A percentile compares a stretch with the other conserved stretches of the same genome.
Evolutionary conservation across 192 early-diverging fungal genomes (phyloP).

Genomic region (Coemansia brasiliensis): DNA sequence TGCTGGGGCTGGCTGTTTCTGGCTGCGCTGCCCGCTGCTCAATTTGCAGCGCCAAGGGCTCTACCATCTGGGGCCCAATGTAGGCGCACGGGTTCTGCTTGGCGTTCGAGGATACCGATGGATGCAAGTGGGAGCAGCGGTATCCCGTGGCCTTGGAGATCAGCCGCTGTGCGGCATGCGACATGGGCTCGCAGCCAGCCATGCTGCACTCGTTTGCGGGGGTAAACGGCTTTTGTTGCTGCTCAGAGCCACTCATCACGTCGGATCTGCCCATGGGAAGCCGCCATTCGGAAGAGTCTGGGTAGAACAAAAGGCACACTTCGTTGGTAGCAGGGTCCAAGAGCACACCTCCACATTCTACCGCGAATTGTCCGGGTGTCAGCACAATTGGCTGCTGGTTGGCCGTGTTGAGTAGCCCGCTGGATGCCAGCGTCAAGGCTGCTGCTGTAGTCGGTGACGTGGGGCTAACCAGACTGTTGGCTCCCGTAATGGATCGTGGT

Average conservation of each 20-base stretch:
- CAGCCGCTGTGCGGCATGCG: constrained; percentile 41
- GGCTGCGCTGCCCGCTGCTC: constrained; percentile 25
- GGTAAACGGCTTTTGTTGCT: too few species aligned
- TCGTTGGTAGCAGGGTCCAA: constrained; percentile 47
- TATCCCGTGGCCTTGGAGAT: constrained; percentile 46
- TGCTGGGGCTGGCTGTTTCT: constrained; percentile 1
- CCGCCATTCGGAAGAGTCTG: constrained; percentile 52
- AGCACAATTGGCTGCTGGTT: constrained; percentile 16
- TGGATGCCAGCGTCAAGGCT: neutral
- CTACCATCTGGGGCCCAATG: constrained; percentile 47
- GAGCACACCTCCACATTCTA: constrained; percentile 48
- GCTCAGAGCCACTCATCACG: constrained; percentile 15
- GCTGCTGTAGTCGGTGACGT: neutral
- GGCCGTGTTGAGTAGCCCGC: neutral
- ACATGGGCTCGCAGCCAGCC: constrained; percentile 42
- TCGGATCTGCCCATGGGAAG: constrained; percentile 44
- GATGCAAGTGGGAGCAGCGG: constrained; percentile 48
- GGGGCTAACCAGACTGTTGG: constrained; percentile 2
- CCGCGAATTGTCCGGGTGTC: constrained; percentile 39
- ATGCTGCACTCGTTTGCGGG: constrained; percentile 30
- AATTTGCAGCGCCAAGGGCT: constrained; percentile 47
- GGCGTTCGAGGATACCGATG: constrained; percentile 11
- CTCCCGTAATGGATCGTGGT: constrained; percentile 8
- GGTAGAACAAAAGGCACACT: constrained; percentile 52
- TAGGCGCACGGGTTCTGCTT: constrained; percentile 28